Evolutionary conservation across 2,329 filamentous ascomycete species (phyloP).

Genomic region (Fusarium verticillioides): DNA sequence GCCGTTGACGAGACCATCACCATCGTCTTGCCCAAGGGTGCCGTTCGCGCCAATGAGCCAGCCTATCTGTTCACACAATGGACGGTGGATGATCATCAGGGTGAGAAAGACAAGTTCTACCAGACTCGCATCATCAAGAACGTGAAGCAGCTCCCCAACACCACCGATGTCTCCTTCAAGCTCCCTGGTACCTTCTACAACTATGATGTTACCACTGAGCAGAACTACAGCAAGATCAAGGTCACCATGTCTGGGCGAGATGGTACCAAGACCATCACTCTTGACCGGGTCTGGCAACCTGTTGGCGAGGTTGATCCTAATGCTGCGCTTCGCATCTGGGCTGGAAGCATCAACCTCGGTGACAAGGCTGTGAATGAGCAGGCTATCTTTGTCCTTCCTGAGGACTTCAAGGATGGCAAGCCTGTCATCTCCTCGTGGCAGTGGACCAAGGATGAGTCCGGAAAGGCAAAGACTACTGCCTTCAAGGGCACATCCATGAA

Average conservation of each 20-base stretch:
- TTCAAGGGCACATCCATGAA: too few species aligned
- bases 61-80: background rate
- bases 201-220: background rate
- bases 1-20: background rate
- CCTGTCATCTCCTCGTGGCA: too few species aligned
- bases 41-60: fast-evolving
- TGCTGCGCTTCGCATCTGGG: background rate
- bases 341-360: too few species aligned
- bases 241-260: background rate
- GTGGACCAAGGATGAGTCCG: too few species aligned
- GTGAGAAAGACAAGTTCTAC: background rate
- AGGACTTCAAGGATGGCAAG: too few species aligned
- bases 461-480: too few species aligned
- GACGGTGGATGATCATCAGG: too few species aligned
- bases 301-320: fast-evolving
- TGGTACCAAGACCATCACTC: background rate
- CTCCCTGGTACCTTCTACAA: fast-evolving
- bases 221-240: background rate
- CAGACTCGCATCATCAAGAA: fast-evolving
- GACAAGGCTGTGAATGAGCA: too few species aligned
- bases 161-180: fast-evolving
- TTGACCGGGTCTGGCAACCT: fast-evolving
- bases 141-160: fast-evolving
- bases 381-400: too few species aligned
- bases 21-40: fast-evolving